A percentile compares a stretch with the other conserved stretches of the same genome.
These are phyloP conservation scores for Prosopis cineraria DNA, from an alignment of 306 rosid species.

Conservation along the genomic window DNA sequence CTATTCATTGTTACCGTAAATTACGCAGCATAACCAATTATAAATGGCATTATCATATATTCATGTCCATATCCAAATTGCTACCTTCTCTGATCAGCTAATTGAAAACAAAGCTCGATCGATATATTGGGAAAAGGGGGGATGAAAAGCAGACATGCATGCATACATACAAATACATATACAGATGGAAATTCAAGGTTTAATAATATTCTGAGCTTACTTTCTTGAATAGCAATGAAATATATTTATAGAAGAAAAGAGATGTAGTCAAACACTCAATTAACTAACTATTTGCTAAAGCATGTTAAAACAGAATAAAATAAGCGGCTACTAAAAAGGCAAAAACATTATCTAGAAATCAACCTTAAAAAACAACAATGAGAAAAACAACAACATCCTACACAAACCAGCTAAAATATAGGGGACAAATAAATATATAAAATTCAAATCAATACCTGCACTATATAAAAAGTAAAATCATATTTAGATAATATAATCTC, in stretches of 20 bases:
- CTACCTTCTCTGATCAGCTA: background rate
- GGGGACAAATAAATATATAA: background rate
- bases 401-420: background rate
- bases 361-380: background rate
- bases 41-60: constrained; percentile 6
- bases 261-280: background rate
- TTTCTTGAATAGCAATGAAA: background rate
- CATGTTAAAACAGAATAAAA: background rate
- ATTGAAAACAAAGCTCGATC: constrained; percentile 2
- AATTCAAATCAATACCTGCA: background rate
- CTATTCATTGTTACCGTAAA: constrained; percentile 10
- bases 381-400: background rate
- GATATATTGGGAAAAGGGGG: constrained; percentile 16
- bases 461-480: background rate
- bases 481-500: background rate
- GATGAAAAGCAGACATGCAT: background rate
- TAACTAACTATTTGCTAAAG: background rate
- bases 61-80: background rate
- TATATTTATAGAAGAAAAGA: background rate
- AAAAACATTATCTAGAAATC: background rate
- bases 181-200: background rate
- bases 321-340: background rate
- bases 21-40: background rate
- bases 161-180: background rate
- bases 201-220: background rate